These are phyloP conservation scores for Fagopyrum tataricum DNA, from an alignment of 148 eudicot genomes.

Conservation along the genomic window DNA sequence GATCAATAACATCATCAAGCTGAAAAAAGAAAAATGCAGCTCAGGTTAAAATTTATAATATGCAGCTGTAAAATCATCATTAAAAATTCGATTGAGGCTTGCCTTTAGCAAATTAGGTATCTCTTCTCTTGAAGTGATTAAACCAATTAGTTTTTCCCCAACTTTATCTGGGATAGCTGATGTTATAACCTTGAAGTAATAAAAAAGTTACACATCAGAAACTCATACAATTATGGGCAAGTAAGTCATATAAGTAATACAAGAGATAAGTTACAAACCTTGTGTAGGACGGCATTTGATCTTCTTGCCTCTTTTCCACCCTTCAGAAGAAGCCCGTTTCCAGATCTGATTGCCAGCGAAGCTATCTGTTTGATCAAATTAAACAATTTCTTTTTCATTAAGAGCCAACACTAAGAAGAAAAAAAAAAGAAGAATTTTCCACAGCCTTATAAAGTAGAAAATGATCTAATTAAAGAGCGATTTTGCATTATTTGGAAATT, in stretches of 20 bases:
- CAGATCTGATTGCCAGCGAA: slow-evolving; percentile 86
- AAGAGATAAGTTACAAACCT: slow-evolving; percentile 35
- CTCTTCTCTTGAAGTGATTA: slow-evolving; percentile 86
- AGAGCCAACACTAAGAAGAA: no score
- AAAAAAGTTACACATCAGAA: not conserved
- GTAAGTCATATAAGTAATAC: not conserved
- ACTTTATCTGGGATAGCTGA: slow-evolving; percentile 66
- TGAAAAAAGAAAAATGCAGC: slow-evolving; percentile 20
- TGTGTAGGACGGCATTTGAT: slow-evolving; percentile 81
- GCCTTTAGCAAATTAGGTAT: slow-evolving; percentile 93
- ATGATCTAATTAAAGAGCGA: not conserved
- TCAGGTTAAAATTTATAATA: not conserved
- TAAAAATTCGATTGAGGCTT: not conserved
- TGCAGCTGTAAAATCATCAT: not conserved
- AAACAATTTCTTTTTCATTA: not conserved
- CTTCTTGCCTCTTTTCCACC: slow-evolving; percentile 94
- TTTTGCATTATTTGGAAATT: not conserved
- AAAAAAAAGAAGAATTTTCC: no score
- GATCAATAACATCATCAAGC: slow-evolving; percentile 99
- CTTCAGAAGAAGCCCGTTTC: slow-evolving; percentile 90
- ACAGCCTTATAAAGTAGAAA: no score
- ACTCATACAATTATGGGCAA: not conserved
- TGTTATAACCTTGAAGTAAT: slow-evolving; percentile 60
- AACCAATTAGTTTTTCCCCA: slow-evolving; percentile 75
- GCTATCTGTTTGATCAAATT: slow-evolving; percentile 52